A percentile compares a stretch with the other conserved stretches of the same genome.
Conservation (phyloP, 345 rosid species). For the Moricandia moricandioides region DNA sequence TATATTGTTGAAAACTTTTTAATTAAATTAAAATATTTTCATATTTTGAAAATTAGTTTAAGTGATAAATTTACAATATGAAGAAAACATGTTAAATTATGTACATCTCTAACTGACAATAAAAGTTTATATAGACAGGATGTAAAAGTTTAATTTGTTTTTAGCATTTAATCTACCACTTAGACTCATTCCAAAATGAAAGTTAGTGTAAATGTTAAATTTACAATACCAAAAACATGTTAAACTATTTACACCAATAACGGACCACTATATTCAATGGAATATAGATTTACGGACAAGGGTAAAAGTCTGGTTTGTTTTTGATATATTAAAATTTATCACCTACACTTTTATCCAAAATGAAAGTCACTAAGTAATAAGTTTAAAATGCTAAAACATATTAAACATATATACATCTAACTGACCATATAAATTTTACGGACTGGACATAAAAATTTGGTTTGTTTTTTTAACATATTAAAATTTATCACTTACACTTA, state of each 20-base stretch:
- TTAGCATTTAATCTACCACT: neutral
- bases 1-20: too few relatives aligned
- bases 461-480: too few relatives aligned
- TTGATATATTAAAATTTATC: neutral
- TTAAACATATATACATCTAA: neutral
- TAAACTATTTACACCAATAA: too few relatives aligned
- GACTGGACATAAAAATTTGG: too few relatives aligned
- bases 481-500: too few relatives aligned
- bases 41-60: neutral
- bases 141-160: neutral
- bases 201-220: neutral
- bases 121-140: neutral
- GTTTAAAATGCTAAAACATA: neutral
- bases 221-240: too few relatives aligned
- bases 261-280: too few relatives aligned
- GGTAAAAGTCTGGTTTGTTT: neutral
- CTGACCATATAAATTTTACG: neutral
- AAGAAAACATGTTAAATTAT: neutral
- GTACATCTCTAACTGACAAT: neutral
- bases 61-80: neutral
- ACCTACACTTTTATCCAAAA: neutral
- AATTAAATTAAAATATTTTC: neutral
- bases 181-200: neutral
- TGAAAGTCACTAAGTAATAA: neutral
- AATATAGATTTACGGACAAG: neutral